Conservation (phyloP, 2,329 filamentous ascomycete species). For the Arthrobotrys conoides region DNA sequence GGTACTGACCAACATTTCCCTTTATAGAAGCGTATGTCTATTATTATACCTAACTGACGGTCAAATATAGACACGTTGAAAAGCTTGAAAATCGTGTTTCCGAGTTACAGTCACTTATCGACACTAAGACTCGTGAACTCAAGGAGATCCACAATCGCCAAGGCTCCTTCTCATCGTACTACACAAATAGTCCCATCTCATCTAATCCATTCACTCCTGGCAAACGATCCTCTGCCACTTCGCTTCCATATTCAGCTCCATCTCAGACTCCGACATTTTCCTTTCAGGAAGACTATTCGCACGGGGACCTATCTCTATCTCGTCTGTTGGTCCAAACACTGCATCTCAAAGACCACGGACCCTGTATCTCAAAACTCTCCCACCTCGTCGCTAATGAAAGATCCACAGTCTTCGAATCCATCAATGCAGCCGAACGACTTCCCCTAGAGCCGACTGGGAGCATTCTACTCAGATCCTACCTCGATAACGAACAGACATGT, state of each 20-base stretch:
- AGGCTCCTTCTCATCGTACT: constrained; percentile 30
- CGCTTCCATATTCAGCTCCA: neutral
- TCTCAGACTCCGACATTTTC: neutral
- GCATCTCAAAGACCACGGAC: constrained; percentile 46
- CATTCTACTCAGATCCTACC: constrained; percentile 11
- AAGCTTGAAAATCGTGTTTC: constrained; percentile 46
- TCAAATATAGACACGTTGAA: constrained; percentile 33
- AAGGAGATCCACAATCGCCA: constrained; percentile 20
- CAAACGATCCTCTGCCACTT: constrained; percentile 46
- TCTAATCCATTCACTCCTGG: constrained; percentile 40
- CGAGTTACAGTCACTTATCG: constrained; percentile 53
- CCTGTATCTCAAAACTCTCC: constrained; percentile 51
- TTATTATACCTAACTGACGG: neutral
- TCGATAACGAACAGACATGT: constrained; percentile 43
- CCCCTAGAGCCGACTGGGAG: constrained; percentile 15
- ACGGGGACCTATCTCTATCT: constrained; percentile 39
- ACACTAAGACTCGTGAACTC: constrained; percentile 38
- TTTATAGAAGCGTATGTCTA: too few relatives aligned
- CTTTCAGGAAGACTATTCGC: neutral
- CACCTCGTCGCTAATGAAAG: constrained; percentile 41
- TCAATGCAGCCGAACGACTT: neutral
- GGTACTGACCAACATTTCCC: constrained; percentile 2
- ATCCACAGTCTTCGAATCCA: neutral
- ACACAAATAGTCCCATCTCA: constrained; percentile 28
- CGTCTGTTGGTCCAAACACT: constrained; percentile 53